Evolutionary conservation across 2,329 filamentous ascomycete genomes (phyloP), one percentile per base, ranked within the genome.

Genomic region (Colletotrichum camelliae): DNA sequence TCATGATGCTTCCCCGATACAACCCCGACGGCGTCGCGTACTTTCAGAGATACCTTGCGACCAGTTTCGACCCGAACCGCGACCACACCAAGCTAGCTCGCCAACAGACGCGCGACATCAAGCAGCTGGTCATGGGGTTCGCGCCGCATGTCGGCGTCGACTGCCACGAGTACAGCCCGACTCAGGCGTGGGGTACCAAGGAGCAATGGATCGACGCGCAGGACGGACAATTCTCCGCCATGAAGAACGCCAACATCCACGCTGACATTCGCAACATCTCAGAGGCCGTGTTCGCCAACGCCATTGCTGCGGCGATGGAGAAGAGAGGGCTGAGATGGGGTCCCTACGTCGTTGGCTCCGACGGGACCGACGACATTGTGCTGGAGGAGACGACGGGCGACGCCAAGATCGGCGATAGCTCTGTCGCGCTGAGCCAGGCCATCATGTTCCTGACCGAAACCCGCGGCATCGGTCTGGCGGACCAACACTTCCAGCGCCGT

Each of bases 211-310:
- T 80, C 13, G 76, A 77, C 7, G 81, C 78, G 2, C 75, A 81
- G 1, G 82, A 84, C 48, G 81, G 81, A 1, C 78, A 82, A 2
- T 84, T 82, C 60, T 82, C 82, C 0, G 82, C 82, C 1, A 82
- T 82, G 3, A 84, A 84, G 77, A 84, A 84, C 29, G 67, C 83
- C 5, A 84, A 84, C 8, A 83, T 84, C 58, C 77, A 84, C 65
- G 39, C 75, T 10, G 74, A 78, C 18, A 83, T 84, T 13, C 79
- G 82, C 9, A 70, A 77, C 4, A 39, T 84, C 4, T 81, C 82
- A 0, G 82, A 84, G 55, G 62, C 78, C 21, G 13, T 84, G 0
- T 84, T 84, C 67, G 79, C 80, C 0, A 79, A 78, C 21, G 79
- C 77, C 0, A 80, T 84, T 6, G 82, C 78, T 0, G 68, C 78